phyloP scores from a whole-genome alignment of 441 rosid species.

The Mallotus repandus region DNA sequence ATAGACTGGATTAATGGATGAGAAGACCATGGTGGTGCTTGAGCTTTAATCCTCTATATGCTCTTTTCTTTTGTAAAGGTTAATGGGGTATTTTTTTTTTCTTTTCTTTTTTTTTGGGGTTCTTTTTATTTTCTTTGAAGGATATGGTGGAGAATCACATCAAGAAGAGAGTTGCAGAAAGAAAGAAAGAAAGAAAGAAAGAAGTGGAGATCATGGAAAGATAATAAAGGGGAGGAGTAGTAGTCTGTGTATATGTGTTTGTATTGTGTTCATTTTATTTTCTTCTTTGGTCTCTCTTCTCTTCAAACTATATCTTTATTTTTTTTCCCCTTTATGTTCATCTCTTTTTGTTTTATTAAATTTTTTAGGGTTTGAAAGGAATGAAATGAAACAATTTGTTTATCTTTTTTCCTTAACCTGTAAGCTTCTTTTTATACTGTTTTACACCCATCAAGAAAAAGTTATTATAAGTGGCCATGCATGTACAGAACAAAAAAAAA shows the following conservation, averaged over 20 bases:
- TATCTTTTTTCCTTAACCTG: conserved; percentile 30
- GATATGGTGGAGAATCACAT: conserved; percentile 58
- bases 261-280: conserved; percentile 35
- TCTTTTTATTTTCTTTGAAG: conserved; percentile 24
- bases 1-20: conserved; percentile 73
- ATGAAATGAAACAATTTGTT: conserved; percentile 17
- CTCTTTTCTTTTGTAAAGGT: conserved; percentile 51
- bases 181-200: conserved; percentile 8
- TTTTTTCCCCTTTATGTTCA: background rate
- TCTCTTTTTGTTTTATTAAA: conserved; percentile 53
- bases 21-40: conserved; percentile 67
- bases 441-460: conserved; percentile 26
- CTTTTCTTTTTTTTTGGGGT: conserved; percentile 3
- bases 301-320: conserved; percentile 2
- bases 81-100: conserved; percentile 31
- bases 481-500: conserved; percentile 8
- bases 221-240: conserved; percentile 30
- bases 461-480: conserved; percentile 34
- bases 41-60: conserved; percentile 37
- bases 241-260: background rate
- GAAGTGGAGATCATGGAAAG: conserved; percentile 31
- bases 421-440: conserved; percentile 43
- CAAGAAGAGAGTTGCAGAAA: conserved; percentile 52
- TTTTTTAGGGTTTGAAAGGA: conserved; percentile 35
- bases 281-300: conserved; percentile 25